phyloP scores from a whole-genome alignment of 176 grass and related monocot species.

The Rhynchospora breviuscula region DNA sequence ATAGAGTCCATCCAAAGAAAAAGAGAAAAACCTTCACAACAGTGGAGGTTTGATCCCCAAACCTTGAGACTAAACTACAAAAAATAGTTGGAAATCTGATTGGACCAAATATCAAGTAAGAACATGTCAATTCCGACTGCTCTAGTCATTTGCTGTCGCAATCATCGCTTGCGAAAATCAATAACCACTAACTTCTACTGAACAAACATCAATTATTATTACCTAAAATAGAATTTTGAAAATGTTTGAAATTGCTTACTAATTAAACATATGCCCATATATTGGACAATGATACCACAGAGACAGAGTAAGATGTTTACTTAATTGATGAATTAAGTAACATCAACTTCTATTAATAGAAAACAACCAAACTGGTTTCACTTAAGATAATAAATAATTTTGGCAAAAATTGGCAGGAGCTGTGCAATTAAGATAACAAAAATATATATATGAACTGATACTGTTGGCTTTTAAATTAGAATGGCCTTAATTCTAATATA shows the following conservation, averaged over 20 bases:
- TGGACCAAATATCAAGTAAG: not conserved
- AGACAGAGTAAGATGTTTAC: not conserved
- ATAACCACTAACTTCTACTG: not conserved
- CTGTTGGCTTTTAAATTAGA: not conserved
- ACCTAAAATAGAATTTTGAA: not conserved
- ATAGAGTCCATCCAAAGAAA: not conserved
- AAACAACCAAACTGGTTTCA: conserved; percentile 3
- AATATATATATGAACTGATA: not conserved
- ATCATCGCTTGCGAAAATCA: not conserved
- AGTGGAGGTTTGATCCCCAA: not conserved
- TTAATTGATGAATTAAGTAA: conserved; percentile 5
- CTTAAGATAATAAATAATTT: not conserved
- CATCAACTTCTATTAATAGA: not conserved
- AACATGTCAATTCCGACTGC: not conserved
- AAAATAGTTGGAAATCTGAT: not conserved
- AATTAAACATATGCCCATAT: not conserved
- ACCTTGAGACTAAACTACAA: not conserved
- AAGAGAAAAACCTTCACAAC: not conserved
- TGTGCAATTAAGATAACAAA: not conserved
- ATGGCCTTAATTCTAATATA: not conserved
- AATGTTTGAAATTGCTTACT: not conserved
- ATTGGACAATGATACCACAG: not conserved
- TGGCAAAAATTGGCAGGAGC: not conserved
- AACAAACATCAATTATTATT: not conserved
- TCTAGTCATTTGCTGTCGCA: not conserved